phyloP scores from a whole-genome alignment of 2,329 filamentous ascomycete genomes.

The Trichoderma breve region DNA sequence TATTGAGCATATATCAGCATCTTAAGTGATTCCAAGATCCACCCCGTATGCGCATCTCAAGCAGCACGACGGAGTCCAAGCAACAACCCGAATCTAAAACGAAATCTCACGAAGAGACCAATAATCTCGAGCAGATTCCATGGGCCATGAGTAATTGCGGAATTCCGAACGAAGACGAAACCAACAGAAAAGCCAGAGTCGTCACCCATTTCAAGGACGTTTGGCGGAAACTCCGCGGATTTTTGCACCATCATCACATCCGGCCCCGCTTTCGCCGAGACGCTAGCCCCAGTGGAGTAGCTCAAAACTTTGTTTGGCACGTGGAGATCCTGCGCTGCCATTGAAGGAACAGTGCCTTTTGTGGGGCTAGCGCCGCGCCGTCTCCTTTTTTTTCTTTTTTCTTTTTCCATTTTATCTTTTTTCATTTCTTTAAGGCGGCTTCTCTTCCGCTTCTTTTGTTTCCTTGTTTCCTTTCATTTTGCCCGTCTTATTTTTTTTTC shows the following conservation, averaged over 20 bases:
- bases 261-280: neutral
- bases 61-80: neutral
- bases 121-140: neutral
- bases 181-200: neutral
- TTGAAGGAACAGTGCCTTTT: neutral
- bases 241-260: neutral
- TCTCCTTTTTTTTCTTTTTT: neutral
- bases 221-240: constrained; percentile 11
- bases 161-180: neutral
- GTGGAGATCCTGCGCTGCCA: constrained; percentile 2
- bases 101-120: neutral
- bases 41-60: neutral
- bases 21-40: neutral
- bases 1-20: neutral
- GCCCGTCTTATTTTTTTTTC: neutral
- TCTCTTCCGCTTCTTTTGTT: neutral
- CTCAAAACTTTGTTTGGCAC: constrained; percentile 6
- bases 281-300: neutral
- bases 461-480: neutral
- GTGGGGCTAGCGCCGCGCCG: neutral
- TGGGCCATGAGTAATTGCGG: neutral
- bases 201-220: neutral
- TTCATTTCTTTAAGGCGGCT: neutral
- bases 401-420: neutral
- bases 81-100: neutral